Base-by-base conservation (phyloP, 805 yeast species). In the Ogataea trehalophila region DNA sequence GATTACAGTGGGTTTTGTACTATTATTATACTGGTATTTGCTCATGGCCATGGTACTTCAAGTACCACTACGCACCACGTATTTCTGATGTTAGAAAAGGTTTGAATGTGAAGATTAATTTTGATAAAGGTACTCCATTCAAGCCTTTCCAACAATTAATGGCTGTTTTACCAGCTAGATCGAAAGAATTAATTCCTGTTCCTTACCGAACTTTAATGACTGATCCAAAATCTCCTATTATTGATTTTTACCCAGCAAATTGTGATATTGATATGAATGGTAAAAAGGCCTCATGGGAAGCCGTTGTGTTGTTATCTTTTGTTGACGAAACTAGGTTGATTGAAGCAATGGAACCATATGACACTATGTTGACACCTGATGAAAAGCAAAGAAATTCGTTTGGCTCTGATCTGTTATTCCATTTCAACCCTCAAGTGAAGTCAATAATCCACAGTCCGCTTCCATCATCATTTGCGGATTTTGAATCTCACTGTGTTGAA, bases 121-220 rank as follows among this genome's bases (percentile, higher is more conserved):
- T 91, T 57, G 81, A 83, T 15, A 65, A 73, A 54, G 91, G 95
- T 6, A 64, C 63, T 5, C 99, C 99, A 0, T 89, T 94, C 71
- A 79, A 73, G 50, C 99, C 99, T 11, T 92, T 88, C 66, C 92
- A 94, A 65, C 99, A 94, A 70, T 76, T 94, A 58, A 94, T 92
- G 99, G 92, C 96, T 17, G 99, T 94, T 20, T 73, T 94, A 55
- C 99, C 99, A 1, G 96, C 92, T 20, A 81, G 97, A 72, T 90
- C 97, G 4, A 80, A 78, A 45, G 72, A 74, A 41, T 76, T 94
- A 55, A 81, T 94, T 60, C 98, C 99, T 1, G 63, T 73, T 7
- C 80, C 80, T 17, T 86, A 85, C 65, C 79, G 96, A 66, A 76
- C 83, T 3, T 73, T 94, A 53, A 91, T 94, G 96, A 81, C 83